Evolutionary conservation across 2,329 filamentous ascomycete genomes (phyloP).

Genomic region (Penicillium sclerotiorum): DNA sequence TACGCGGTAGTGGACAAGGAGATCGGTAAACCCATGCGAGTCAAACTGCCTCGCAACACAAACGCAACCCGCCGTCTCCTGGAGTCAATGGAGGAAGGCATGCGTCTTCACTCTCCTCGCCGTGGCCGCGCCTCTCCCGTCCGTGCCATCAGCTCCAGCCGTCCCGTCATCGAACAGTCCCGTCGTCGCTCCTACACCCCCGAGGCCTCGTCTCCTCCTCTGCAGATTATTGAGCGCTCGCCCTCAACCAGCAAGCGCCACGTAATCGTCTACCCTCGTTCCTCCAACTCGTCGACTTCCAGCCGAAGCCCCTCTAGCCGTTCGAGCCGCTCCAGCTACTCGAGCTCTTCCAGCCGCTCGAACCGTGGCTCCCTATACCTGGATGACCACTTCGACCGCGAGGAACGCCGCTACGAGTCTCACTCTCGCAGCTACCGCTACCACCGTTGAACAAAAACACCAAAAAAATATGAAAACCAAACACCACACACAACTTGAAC

Average conservation of each 20-base stretch:
- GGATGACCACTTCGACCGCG: slow-evolving; percentile 35
- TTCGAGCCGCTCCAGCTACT: not conserved
- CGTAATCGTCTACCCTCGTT: slow-evolving; percentile 36
- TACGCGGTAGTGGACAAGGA: slow-evolving; percentile 49
- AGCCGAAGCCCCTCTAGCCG: slow-evolving; percentile 38
- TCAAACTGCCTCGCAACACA: slow-evolving; percentile 46
- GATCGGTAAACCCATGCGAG: slow-evolving; percentile 38
- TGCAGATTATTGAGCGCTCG: slow-evolving; percentile 22
- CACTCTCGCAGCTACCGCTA: slow-evolving; percentile 35
- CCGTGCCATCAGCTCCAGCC: slow-evolving; percentile 20
- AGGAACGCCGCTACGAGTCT: slow-evolving; percentile 35
- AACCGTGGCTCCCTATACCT: slow-evolving; percentile 42
- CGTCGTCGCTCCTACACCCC: slow-evolving; percentile 21
- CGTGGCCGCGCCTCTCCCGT: slow-evolving; percentile 17
- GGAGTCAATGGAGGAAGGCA: slow-evolving; percentile 46
- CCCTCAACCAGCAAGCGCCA: slow-evolving; percentile 28
- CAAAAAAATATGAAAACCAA: slow-evolving; percentile 24
- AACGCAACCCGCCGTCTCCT: slow-evolving; percentile 41
- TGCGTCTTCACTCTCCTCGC: slow-evolving; percentile 28
- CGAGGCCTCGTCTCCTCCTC: slow-evolving; percentile 8
- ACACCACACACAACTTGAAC: not conserved
- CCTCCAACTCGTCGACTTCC: slow-evolving; percentile 15
- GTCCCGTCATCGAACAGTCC: slow-evolving; percentile 12
- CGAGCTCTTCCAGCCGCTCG: slow-evolving; percentile 29
- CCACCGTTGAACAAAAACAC: slow-evolving; percentile 21